Evolutionary conservation across 1,284 basidiomycete species (phyloP).

Genomic region (Puccinia hordei): DNA sequence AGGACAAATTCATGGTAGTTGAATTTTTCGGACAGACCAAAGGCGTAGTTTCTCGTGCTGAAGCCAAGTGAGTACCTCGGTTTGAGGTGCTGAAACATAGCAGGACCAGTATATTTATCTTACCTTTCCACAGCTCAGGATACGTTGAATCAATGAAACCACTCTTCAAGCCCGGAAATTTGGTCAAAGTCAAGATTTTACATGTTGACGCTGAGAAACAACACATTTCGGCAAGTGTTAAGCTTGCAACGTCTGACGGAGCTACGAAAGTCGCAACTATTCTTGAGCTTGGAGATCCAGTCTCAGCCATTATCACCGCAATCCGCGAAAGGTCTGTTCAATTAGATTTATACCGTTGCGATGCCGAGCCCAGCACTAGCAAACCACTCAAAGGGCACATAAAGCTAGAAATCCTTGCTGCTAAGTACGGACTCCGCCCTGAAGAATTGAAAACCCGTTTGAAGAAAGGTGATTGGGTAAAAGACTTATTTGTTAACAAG

Average conservation of each 20-base stretch:
- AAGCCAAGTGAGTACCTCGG: conserved; percentile 69
- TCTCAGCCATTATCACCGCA: conserved; percentile 55
- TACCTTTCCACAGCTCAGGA: conserved; percentile 65
- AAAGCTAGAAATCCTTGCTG: conserved; percentile 15
- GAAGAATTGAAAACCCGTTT: conserved; percentile 18
- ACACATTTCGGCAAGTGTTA: conserved; percentile 60
- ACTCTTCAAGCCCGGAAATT: conserved; percentile 76
- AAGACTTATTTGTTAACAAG: conserved; percentile 19
- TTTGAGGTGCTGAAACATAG: background rate
- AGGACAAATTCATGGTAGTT: conserved; percentile 76
- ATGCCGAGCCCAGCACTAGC: conserved; percentile 48
- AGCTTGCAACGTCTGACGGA: background rate
- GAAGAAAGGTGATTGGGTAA: conserved; percentile 10
- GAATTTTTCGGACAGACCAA: conserved; percentile 89
- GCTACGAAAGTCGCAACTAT: background rate
- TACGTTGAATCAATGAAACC: conserved; percentile 69
- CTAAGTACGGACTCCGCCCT: background rate
- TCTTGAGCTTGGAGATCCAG: conserved; percentile 50
- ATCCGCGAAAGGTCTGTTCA: conserved; percentile 57
- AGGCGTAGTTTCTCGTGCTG: conserved; percentile 76
- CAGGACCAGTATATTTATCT: conserved; percentile 32
- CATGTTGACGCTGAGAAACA: conserved; percentile 73
- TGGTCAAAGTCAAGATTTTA: conserved; percentile 72
- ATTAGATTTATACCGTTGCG: conserved; percentile 52
- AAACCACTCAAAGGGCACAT: conserved; percentile 31